phyloP scores from a whole-genome alignment of 106 monocot species.

The Platanthera zijinensis region DNA sequence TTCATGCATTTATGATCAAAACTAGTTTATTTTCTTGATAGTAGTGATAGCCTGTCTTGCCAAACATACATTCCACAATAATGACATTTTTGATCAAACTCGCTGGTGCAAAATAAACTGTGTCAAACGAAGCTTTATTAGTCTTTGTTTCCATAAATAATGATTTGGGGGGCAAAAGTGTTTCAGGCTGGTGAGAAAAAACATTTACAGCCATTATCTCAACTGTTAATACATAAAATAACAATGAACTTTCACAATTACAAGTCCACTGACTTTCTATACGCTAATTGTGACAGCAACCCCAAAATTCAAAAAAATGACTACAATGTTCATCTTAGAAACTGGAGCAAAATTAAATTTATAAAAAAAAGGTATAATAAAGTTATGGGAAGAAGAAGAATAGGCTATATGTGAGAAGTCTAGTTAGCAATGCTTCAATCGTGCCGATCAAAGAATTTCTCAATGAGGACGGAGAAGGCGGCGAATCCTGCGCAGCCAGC shows the following conservation, averaged over 20 bases:
- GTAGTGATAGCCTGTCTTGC: no score
- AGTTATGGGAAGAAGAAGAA: neutral
- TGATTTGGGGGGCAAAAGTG: neutral
- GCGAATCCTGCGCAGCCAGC: conserved; percentile 93
- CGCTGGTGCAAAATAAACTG: no score
- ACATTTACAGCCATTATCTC: neutral
- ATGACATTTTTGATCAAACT: no score
- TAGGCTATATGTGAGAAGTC: neutral
- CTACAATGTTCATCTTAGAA: neutral
- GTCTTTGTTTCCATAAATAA: neutral
- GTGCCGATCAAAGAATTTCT: conserved; percentile 90
- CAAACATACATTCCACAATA: no score
- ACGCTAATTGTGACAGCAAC: neutral
- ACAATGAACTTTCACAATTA: neutral
- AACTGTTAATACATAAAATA: neutral
- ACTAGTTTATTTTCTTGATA: no score
- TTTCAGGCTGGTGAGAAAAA: neutral
- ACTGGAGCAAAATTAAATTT: neutral
- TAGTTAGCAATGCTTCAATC: neutral
- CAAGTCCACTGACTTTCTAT: neutral
- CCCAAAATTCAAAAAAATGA: conserved; percentile 6
- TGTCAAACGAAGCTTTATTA: no score
- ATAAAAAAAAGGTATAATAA: neutral
- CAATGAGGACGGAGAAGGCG: conserved; percentile 76
- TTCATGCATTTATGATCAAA: no score